Conservation (phyloP, 495 filamentous ascomycete species). For the Letharia columbiana region DNA sequence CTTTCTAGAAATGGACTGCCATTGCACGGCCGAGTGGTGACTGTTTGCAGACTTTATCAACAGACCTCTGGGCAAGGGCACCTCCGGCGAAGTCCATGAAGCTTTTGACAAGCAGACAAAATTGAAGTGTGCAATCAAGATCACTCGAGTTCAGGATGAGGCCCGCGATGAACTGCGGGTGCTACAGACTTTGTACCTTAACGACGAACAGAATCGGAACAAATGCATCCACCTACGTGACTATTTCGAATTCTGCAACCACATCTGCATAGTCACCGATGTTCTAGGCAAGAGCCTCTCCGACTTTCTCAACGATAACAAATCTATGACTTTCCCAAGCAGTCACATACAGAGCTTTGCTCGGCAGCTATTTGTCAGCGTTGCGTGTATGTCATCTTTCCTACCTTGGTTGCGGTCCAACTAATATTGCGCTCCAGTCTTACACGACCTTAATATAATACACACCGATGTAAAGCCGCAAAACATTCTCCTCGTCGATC, state of each 20-base stretch:
- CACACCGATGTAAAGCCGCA: too few species aligned
- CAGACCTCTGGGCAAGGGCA: slow-evolving; percentile 87
- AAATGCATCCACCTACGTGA: slow-evolving; percentile 95
- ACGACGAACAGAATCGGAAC: slow-evolving; percentile 87
- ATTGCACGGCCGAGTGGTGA: slow-evolving; percentile 27
- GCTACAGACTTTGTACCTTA: slow-evolving; percentile 76
- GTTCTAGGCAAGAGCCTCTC: slow-evolving; percentile 94
- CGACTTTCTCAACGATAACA: slow-evolving; percentile 92
- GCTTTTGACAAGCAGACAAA: slow-evolving; percentile 68
- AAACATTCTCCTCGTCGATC: slow-evolving; percentile 91
- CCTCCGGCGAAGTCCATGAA: slow-evolving; percentile 95
- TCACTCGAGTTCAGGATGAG: slow-evolving; percentile 95
- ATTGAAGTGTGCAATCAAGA: slow-evolving; percentile 85
- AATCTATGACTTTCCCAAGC: slow-evolving; percentile 95
- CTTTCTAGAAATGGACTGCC: background rate
- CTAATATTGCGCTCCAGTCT: slow-evolving; percentile 49
- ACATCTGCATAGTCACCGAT: slow-evolving; percentile 99
- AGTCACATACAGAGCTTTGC: slow-evolving; percentile 97
- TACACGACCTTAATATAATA: slow-evolving; percentile 94
- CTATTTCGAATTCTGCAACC: slow-evolving; percentile 94
- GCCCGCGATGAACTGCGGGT: slow-evolving; percentile 91
- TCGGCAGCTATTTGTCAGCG: slow-evolving; percentile 93
- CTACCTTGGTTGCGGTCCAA: slow-evolving; percentile 12
- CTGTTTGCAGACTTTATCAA: slow-evolving; percentile 63
- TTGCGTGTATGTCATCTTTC: slow-evolving; percentile 70